phyloP scores from a whole-genome alignment of 495 filamentous ascomycete genomes.

The Penicillium coprophilum region DNA sequence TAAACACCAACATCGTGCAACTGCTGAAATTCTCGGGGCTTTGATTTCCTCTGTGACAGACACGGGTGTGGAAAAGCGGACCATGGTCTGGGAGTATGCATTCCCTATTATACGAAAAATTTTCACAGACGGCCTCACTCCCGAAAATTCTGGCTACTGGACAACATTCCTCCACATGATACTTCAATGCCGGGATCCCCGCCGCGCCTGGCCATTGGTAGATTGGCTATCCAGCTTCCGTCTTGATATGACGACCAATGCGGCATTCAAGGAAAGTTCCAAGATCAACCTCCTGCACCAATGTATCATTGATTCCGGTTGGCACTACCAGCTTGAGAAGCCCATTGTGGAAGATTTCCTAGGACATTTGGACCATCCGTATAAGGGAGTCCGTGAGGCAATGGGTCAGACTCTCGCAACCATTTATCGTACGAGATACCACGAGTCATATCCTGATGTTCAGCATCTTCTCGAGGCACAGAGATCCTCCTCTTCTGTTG shows the following conservation, averaged over 20 bases:
- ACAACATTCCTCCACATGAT: constrained; percentile 87
- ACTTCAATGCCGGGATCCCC: constrained; percentile 78
- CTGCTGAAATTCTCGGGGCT: constrained; percentile 88
- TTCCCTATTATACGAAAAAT: constrained; percentile 86
- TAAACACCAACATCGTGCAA: constrained; percentile 97
- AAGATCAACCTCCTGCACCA: constrained; percentile 92
- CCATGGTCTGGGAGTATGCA: constrained; percentile 79
- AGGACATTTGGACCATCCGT: constrained; percentile 90
- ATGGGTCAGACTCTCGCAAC: constrained; percentile 87
- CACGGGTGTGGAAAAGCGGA: constrained; percentile 63
- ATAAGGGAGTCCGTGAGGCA: constrained; percentile 93
- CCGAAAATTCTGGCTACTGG: constrained; percentile 94
- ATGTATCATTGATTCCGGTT: constrained; percentile 81
- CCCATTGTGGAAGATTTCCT: constrained; percentile 90
- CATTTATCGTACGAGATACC: constrained; percentile 85
- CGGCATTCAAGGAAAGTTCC: constrained; percentile 97
- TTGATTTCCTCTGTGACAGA: constrained; percentile 75
- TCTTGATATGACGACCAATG: constrained; percentile 91
- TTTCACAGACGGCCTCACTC: constrained; percentile 85
- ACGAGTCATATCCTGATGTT: constrained; percentile 86
- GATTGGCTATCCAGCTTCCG: constrained; percentile 82
- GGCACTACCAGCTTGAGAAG: constrained; percentile 93
- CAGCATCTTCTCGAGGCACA: constrained; percentile 72
- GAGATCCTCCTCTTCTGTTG: constrained; percentile 75
- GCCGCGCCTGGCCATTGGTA: constrained; percentile 81